Base-by-base conservation (phyloP, 2,329 filamentous ascomycete genomes). In the Hirsutella thompsonii region DNA sequence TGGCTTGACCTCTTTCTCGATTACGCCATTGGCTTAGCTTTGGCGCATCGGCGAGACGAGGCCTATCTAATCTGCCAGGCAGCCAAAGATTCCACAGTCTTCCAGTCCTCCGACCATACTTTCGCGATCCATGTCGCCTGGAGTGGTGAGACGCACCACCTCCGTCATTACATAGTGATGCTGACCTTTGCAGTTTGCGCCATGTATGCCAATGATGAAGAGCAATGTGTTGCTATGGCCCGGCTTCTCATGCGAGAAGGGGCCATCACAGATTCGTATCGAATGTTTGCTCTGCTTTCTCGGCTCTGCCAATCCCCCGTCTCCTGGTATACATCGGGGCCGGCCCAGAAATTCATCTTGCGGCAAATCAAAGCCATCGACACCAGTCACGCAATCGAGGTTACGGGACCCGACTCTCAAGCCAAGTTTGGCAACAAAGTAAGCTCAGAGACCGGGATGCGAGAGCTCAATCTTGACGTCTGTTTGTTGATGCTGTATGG, bases 1-100 rank as follows among this genome's bases (percentile, higher is more conserved):
- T 98, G 92, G 92, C 72, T 95, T 3, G 84, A 93, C 49, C 71
- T 94, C 1, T 94, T 98, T 55, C 72, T 93, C 29, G 84, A 92
- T 53, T 93, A 93, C 55, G 83, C 88, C 3, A 70, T 95, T 37
- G 70, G 81, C 5, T 72, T 92, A 26, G 83, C 88, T 8, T 74
- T 77, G 34, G 65, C 70, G 18, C 79, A 79, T 28, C 76, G 82
- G 37, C 67, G 74, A 13, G 71, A 80, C 34, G 80, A 86, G 46
- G 81, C 86, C 39, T 95, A 94, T 57, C 77, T 81, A 39, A 76
- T 87, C 8, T 81, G 93, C 49, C 78, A 88, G 46, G 78, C 83
- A 5, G 86, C 85, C 1, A 72, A 80, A 38, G 80, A 86, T 53
- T 86, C 87, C 13, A 88, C 83, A 40, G 77, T 95, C 19, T 96